Percentiles rank a stretch among this genome's conserved stretches.
Conservation (phyloP, 306 rosid genomes). For the Prinsepia uniflora region DNA sequence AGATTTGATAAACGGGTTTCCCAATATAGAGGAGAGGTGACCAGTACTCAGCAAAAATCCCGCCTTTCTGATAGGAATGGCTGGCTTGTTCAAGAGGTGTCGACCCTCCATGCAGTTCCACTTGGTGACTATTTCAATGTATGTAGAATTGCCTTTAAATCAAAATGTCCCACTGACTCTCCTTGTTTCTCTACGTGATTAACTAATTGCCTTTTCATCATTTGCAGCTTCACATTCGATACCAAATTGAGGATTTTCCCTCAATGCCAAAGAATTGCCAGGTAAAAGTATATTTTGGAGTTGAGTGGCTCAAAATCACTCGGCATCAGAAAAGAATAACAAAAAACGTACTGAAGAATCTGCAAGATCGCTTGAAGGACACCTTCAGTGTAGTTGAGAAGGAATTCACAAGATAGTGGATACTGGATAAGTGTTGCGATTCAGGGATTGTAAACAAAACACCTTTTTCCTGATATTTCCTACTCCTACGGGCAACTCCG, state of each 20-base stretch:
- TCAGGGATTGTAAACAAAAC: constrained; percentile 7
- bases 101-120: constrained; percentile 83
- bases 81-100: constrained; percentile 83
- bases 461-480: background rate
- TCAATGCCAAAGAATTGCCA: constrained; percentile 51
- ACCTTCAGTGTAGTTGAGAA: constrained; percentile 56
- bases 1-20: constrained; percentile 65
- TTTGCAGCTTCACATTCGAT: constrained; percentile 76
- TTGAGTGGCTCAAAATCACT: constrained; percentile 86
- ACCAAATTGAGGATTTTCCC: constrained; percentile 68
- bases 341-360: constrained; percentile 64
- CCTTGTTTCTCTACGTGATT: constrained; percentile 13
- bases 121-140: constrained; percentile 85
- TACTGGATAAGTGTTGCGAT: constrained; percentile 21
- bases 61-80: constrained; percentile 52
- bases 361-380: constrained; percentile 43
- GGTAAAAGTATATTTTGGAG: constrained; percentile 62
- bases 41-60: constrained; percentile 69
- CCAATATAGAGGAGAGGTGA: constrained; percentile 72
- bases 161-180: background rate
- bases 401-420: constrained; percentile 48
- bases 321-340: constrained; percentile 71
- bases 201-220: constrained; percentile 20
- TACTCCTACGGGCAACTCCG: background rate
- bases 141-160: constrained; percentile 15